Conservation (phyloP, 768 basidiomycete species). For the Tulasnella calospora region DNA sequence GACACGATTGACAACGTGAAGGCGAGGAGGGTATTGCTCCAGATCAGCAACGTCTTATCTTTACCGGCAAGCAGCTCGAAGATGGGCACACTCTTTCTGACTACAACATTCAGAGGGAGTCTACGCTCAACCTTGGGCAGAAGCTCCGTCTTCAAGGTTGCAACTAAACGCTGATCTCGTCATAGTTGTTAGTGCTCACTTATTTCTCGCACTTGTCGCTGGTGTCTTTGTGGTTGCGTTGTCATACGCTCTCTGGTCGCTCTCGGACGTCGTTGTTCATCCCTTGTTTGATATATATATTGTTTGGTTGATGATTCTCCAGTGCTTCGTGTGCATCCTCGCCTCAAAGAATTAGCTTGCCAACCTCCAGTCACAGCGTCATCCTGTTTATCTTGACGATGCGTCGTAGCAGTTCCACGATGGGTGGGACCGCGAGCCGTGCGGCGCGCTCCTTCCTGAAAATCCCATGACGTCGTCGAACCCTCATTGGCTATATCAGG, state of each 20-base stretch:
- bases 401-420: too few relatives aligned
- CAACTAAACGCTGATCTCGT: neutral
- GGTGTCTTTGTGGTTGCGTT: neutral
- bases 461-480: neutral
- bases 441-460: neutral
- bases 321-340: neutral
- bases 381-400: neutral
- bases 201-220: too few relatives aligned
- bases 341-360: too few relatives aligned
- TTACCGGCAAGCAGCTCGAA: slow-evolving; percentile 47
- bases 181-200: too few relatives aligned
- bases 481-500: neutral
- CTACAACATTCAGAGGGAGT: slow-evolving; percentile 32
- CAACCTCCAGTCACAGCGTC: too few relatives aligned
- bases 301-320: neutral
- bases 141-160: slow-evolving; percentile 30
- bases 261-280: neutral
- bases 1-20: slow-evolving; percentile 44
- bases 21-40: slow-evolving; percentile 34
- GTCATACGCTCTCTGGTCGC: neutral
- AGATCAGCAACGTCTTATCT: slow-evolving; percentile 47
- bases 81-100: slow-evolving; percentile 40
- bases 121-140: slow-evolving; percentile 32
- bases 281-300: neutral
- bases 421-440: neutral